These are phyloP conservation scores for Torulaspora indica DNA, from an alignment of 805 yeast species.

Conservation along the genomic window DNA sequence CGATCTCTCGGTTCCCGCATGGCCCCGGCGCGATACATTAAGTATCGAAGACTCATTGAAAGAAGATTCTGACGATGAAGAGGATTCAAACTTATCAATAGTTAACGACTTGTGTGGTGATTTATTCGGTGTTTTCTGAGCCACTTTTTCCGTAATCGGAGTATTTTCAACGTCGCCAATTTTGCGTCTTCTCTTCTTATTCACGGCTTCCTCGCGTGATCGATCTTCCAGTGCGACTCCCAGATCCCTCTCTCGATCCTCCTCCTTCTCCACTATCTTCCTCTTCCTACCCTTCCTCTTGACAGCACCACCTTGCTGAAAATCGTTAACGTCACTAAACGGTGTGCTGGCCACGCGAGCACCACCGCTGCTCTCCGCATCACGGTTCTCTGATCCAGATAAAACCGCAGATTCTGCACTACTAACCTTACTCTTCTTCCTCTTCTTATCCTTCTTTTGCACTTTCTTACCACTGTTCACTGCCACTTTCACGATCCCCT, in stretches of 20 bases:
- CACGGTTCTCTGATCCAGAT: conserved; percentile 7
- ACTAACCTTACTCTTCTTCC: conserved; percentile 13
- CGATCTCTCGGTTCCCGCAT: background rate
- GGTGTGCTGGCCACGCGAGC: conserved; percentile 4
- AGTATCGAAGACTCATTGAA: conserved; percentile 9
- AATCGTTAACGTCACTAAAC: conserved; percentile 16
- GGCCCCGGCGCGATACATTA: conserved; percentile 7
- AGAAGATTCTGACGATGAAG: conserved; percentile 20
- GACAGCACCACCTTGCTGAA: conserved; percentile 8
- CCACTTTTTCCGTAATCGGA: conserved; percentile 27
- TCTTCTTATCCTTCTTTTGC: conserved; percentile 13
- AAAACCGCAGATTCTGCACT: background rate
- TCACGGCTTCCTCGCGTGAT: conserved; percentile 4
- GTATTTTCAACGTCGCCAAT: conserved; percentile 16
- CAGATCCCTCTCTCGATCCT: conserved; percentile 9
- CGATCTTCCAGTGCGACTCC: background rate
- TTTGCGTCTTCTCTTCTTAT: conserved; percentile 13
- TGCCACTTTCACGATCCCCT: conserved; percentile 40
- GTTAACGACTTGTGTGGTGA: conserved; percentile 23
- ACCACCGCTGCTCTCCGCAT: conserved; percentile 10
- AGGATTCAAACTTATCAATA: conserved; percentile 25
- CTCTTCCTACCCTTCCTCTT: conserved; percentile 6
- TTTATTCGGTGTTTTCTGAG: conserved; percentile 24
- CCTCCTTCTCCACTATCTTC: conserved; percentile 9
- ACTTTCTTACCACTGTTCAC: conserved; percentile 13